Percentiles rank a stretch among this genome's conserved stretches.
Conservation (phyloP, 495 filamentous ascomycete species). For the Aspergillus funiculosus region DNA sequence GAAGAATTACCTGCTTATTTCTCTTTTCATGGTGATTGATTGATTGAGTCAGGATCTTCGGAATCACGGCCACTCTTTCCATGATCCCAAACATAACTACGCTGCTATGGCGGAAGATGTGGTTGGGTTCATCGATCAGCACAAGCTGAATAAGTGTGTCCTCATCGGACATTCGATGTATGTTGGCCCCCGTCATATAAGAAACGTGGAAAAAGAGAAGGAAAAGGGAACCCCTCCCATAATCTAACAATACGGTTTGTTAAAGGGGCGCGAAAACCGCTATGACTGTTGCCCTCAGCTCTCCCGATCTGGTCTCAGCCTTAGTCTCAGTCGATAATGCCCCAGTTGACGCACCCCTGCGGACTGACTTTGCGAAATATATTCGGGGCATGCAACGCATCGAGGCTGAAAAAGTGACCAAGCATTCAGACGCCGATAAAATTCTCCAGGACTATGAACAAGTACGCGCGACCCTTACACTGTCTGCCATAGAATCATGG, state of each 20-base stretch:
- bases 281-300: conserved; percentile 75
- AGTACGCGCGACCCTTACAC: conserved; percentile 26
- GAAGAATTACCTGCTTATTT: too few species aligned
- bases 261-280: conserved; percentile 87
- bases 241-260: not conserved
- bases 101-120: conserved; percentile 81
- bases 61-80: conserved; percentile 90
- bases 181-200: conserved; percentile 17
- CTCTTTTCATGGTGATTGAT: not conserved
- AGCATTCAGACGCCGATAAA: conserved; percentile 69
- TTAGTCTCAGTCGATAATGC: conserved; percentile 90
- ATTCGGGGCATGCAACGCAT: conserved; percentile 79
- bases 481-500: not conserved
- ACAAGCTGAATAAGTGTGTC: conserved; percentile 61
- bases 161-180: conserved; percentile 96
- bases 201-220: too few species aligned
- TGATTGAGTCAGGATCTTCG: conserved; percentile 63
- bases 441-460: conserved; percentile 75
- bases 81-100: conserved; percentile 75
- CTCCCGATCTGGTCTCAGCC: conserved; percentile 57
- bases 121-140: conserved; percentile 68
- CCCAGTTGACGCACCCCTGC: conserved; percentile 69
- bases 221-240: too few species aligned
- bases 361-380: conserved; percentile 72
- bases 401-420: conserved; percentile 53